These are phyloP conservation scores for Trypanosoma caninum DNA, from an alignment of 208 protist genomes.

Conservation along the genomic window DNA sequence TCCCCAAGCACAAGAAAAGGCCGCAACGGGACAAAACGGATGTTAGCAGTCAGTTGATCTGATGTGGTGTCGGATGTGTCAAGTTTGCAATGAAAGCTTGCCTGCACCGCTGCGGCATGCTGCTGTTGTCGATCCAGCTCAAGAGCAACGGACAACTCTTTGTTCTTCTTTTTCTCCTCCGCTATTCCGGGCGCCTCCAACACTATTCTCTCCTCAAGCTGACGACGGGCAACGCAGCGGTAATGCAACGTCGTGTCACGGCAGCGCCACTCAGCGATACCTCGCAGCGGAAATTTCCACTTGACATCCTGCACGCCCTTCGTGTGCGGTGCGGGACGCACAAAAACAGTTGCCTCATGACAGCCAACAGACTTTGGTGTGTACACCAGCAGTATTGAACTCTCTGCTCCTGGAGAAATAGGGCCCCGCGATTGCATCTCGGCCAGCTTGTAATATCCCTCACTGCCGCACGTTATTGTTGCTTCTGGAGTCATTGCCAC, in stretches of 20 bases:
- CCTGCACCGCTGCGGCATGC: conserved; percentile 31
- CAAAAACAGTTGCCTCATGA: conserved; percentile 50
- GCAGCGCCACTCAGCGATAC: conserved; percentile 72
- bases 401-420: conserved; percentile 40
- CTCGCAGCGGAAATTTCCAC: conserved; percentile 82
- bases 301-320: conserved; percentile 35
- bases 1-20: conserved; percentile 69
- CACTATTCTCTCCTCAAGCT: conserved; percentile 43
- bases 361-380: conserved; percentile 53
- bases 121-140: conserved; percentile 45
- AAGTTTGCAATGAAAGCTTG: conserved; percentile 38
- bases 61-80: conserved; percentile 19
- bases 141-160: conserved; percentile 37
- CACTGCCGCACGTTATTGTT: conserved; percentile 26
- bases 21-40: conserved; percentile 78
- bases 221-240: conserved; percentile 52
- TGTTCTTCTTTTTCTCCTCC: conserved; percentile 20
- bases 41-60: conserved; percentile 39
- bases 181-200: conserved; percentile 48
- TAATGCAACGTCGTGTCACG: conserved; percentile 38
- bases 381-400: conserved; percentile 62
- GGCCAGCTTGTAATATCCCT: conserved; percentile 33
- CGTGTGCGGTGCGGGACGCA: conserved; percentile 31
- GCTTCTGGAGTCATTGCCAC: conserved; percentile 33
- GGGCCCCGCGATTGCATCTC: conserved; percentile 5